These are phyloP conservation scores for Colletotrichum melonis DNA, from an alignment of 2,329 filamentous ascomycete species.

Conservation along the genomic window DNA sequence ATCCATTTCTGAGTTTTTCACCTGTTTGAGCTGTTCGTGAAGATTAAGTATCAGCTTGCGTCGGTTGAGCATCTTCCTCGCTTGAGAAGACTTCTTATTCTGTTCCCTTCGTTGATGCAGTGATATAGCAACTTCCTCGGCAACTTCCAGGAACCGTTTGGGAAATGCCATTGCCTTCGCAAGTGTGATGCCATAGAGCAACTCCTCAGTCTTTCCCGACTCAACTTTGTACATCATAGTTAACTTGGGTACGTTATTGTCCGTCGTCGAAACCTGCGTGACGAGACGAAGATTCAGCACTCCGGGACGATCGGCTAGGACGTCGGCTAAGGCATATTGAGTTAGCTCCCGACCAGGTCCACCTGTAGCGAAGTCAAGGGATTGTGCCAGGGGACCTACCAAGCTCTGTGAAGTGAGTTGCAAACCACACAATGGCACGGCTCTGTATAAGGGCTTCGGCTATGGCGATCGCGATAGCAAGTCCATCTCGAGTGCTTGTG, in stretches of 20 bases:
- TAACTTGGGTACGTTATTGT: conserved; percentile 69
- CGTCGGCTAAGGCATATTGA: conserved; percentile 61
- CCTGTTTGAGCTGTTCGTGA: conserved; percentile 78
- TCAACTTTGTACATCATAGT: conserved; percentile 90
- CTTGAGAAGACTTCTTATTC: conserved; percentile 68
- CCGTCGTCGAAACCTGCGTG: conserved; percentile 68
- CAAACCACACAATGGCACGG: conserved; percentile 87
- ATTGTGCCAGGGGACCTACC: conserved; percentile 45
- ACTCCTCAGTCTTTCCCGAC: conserved; percentile 75
- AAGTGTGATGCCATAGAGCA: conserved; percentile 86
- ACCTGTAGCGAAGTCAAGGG: background rate
- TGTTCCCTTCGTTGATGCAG: conserved; percentile 69
- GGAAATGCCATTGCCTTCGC: conserved; percentile 83
- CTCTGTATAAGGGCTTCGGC: conserved; percentile 88
- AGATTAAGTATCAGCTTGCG: conserved; percentile 80
- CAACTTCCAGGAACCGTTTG: conserved; percentile 71
- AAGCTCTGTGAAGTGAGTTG: conserved; percentile 90
- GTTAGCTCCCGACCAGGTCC: conserved; percentile 23
- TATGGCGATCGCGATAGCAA: conserved; percentile 90
- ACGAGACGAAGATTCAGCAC: conserved; percentile 86
- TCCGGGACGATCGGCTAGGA: conserved; percentile 79
- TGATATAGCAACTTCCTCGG: conserved; percentile 72
- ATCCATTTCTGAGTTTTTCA: conserved; percentile 72
- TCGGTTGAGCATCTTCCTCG: conserved; percentile 69
- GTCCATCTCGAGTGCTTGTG: conserved; percentile 87